These are phyloP conservation scores for Coniochaeta prunicola DNA, from an alignment of 2,329 filamentous ascomycete species.

Conservation along the genomic window DNA sequence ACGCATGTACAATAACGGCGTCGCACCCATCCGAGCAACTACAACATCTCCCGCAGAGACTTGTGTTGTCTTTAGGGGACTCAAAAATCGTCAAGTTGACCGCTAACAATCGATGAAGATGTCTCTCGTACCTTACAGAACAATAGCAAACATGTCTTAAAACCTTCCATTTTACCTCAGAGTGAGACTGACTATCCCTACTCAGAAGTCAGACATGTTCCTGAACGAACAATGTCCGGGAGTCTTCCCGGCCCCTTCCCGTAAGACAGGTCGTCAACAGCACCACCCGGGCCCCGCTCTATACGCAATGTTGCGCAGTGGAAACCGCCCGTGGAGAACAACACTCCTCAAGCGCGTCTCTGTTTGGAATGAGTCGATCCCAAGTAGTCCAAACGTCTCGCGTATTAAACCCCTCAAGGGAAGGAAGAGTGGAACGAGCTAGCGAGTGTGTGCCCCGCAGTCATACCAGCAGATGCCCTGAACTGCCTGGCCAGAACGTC, in stretches of 20 bases:
- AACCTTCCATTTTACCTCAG: neutral
- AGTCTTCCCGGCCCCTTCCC: neutral
- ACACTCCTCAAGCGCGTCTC: neutral
- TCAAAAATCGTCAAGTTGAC: neutral
- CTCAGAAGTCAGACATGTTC: neutral
- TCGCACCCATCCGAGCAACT: no score
- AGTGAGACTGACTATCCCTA: neutral
- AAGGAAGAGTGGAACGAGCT: neutral
- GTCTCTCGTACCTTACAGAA: neutral
- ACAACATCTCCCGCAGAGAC: no score
- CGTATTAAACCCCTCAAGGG: neutral
- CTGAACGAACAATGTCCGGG: neutral
- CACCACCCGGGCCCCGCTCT: neutral
- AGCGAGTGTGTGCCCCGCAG: no score
- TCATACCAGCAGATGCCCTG: no score
- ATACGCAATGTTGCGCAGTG: neutral
- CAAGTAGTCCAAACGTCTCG: neutral
- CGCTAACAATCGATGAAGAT: neutral
- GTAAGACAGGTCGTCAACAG: neutral
- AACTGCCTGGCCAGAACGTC: no score
- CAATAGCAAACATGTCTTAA: neutral
- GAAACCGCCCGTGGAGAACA: neutral
- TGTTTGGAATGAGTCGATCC: neutral
- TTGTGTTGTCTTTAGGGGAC: neutral
- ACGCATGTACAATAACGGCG: no score